These are phyloP conservation scores for Penicillium sp. DNA, from an alignment of 2,329 filamentous ascomycete species.

Conservation along the genomic window DNA sequence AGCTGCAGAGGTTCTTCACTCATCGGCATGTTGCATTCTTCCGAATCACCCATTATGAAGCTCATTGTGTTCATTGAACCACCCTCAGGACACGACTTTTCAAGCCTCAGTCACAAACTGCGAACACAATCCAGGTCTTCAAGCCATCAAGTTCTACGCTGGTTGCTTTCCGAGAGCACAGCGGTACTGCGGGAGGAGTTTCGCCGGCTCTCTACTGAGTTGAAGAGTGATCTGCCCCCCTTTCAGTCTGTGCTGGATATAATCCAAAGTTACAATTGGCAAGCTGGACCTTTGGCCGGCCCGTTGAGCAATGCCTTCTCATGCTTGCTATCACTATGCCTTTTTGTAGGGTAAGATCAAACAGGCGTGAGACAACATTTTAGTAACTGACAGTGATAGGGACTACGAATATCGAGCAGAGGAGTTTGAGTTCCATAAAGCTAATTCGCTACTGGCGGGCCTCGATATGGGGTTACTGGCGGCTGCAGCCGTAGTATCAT, in stretches of 20 bases:
- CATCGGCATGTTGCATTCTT: not conserved
- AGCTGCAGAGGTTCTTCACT: not conserved
- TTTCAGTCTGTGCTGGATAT: not conserved
- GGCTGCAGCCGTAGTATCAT: no score
- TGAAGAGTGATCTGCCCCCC: not conserved
- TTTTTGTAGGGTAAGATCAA: not conserved
- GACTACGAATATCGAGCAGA: not conserved
- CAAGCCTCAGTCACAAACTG: not conserved
- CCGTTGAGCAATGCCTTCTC: not conserved
- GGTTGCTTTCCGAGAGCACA: not conserved
- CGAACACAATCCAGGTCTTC: not conserved
- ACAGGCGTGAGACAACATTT: not conserved
- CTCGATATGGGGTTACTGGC: no score
- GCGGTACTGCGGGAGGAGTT: not conserved
- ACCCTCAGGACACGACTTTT: not conserved
- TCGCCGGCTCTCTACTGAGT: not conserved
- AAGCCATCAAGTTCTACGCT: not conserved
- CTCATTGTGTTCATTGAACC: not conserved
- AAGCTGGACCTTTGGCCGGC: not conserved
- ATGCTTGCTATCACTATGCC: not conserved
- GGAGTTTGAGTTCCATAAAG: not conserved
- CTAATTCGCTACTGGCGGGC: not conserved
- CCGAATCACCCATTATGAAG: not conserved
- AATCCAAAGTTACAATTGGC: not conserved
- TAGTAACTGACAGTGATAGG: not conserved